Base-by-base conservation (phyloP, 495 filamentous ascomycete species). In the Baudoinia panamericana region DNA sequence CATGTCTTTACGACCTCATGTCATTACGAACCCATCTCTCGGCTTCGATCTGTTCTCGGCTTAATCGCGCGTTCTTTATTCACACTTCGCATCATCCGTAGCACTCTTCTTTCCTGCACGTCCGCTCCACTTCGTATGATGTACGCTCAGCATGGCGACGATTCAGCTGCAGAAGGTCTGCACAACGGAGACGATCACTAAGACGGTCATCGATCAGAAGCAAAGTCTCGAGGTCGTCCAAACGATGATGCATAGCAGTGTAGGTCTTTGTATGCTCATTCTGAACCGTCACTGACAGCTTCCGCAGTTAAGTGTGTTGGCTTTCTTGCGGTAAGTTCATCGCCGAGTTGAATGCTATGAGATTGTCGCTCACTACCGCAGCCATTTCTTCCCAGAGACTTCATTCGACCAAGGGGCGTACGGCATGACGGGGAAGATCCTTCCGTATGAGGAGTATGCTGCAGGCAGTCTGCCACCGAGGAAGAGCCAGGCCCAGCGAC, bases 161-260 rank as follows among this genome's bases (percentile, higher is more conserved):
- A 27, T 43, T 13, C 38, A 52, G 23, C 28, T 45, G 6, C 46
- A 49, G 36, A 37, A 35, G 4, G 30, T 36, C 12, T 18, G 44
- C n/a, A 47, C 41, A 17, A 41, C 34, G 18, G 19, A 16, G 17
- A 37, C 21, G 12, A 39, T 31, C 17, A 40, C 43, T 8, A 41
- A 46, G 32, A 44, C 46, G 1, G 41, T 17, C 1, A 36, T 54
- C 27, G 46, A 46, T 35, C 57, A 66, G 41, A 59, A 59, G 29
- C 67, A 71, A 39, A 72, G 67, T 41, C 52, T 65, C 24, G 63
- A 70, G 40, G 52, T 71, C 31, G 56, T 70, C 7, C 65, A 70
- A 45, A 66, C 65, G 4, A 60, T 68, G 47, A 28, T 71, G 9
- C 66, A 68, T 45, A 55, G 45, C 17, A 36, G 48, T 5, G 45